phyloP scores from a whole-genome alignment of 169 alveolate genomes.

The Eimeria tenella region DNA sequence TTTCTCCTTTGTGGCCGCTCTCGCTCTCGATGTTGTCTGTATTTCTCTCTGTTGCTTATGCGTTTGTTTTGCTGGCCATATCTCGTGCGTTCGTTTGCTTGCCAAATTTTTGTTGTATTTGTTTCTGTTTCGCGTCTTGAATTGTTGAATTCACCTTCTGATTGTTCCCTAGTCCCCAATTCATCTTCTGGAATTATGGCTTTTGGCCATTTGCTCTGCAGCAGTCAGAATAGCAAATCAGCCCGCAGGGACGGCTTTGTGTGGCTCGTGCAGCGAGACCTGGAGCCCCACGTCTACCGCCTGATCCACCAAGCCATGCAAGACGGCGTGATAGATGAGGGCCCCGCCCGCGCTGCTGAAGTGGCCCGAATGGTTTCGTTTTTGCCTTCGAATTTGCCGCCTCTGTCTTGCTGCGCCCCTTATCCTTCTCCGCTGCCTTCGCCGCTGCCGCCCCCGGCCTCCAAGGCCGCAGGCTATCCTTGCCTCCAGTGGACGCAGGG shows the following conservation, averaged over 20 bases:
- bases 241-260: neutral
- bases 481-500: neutral
- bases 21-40: neutral
- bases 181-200: too few species aligned
- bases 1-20: too few species aligned
- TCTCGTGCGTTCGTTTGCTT: neutral
- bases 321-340: constrained; percentile 17
- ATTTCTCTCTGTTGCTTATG: neutral
- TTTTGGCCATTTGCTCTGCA: too few species aligned
- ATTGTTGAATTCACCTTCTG: too few species aligned
- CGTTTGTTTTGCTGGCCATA: neutral
- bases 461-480: neutral
- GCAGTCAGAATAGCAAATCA: too few species aligned
- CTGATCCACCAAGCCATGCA: constrained; percentile 23
- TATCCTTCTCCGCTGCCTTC: constrained; percentile 14
- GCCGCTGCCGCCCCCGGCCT: neutral
- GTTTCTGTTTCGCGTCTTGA: neutral
- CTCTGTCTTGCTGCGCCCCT: constrained; percentile 19
- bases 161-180: too few species aligned
- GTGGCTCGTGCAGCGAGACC: neutral
- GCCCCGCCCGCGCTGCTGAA: constrained; percentile 9
- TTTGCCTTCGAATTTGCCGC: neutral
- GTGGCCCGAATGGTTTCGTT: constrained; percentile 3
- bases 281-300: constrained; percentile 60
- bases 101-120: neutral